Conservation (phyloP, 768 basidiomycete genomes). For the Amanita pseudoporphyria region DNA sequence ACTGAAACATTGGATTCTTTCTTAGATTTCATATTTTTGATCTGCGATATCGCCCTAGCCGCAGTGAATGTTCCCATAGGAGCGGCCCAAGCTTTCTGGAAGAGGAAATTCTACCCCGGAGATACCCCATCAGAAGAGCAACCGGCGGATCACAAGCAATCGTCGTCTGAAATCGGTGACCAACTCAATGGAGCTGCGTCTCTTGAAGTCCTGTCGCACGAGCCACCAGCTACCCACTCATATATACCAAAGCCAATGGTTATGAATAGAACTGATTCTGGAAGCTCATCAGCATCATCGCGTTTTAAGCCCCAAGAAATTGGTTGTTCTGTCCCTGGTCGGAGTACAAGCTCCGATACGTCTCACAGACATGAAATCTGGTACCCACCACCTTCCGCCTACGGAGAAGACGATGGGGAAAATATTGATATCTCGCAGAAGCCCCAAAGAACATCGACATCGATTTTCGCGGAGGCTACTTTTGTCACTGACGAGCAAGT, state of each 20-base stretch:
- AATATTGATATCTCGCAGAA: slow-evolving; percentile 10
- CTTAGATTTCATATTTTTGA: slow-evolving; percentile 49
- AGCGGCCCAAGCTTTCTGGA: slow-evolving; percentile 27
- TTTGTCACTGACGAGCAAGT: slow-evolving; percentile 10
- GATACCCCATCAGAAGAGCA: slow-evolving; percentile 7
- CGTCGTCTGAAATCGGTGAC: not conserved
- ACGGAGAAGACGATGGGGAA: slow-evolving; percentile 25
- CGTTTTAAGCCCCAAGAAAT: not conserved
- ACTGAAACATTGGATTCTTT: slow-evolving; percentile 51
- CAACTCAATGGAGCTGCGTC: not conserved
- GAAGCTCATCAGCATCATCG: not conserved
- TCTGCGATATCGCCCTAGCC: slow-evolving; percentile 53
- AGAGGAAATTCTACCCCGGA: slow-evolving; percentile 15
- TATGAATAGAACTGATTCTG: not conserved
- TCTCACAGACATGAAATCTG: slow-evolving; percentile 37
- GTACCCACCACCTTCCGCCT: slow-evolving; percentile 47
- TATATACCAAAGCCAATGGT: not conserved
- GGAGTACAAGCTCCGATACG: not conserved
- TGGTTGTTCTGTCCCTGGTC: not conserved
- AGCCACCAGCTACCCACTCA: not conserved
- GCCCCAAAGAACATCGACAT: not conserved
- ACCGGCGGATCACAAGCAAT: not conserved
- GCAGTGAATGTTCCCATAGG: slow-evolving; percentile 30
- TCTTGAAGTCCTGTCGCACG: not conserved
- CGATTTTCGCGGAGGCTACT: not conserved